Percentiles rank a stretch among this genome's conserved stretches.
phyloP scores from a whole-genome alignment of 2,329 filamentous ascomycete species.

The Calonectria pteridis region DNA sequence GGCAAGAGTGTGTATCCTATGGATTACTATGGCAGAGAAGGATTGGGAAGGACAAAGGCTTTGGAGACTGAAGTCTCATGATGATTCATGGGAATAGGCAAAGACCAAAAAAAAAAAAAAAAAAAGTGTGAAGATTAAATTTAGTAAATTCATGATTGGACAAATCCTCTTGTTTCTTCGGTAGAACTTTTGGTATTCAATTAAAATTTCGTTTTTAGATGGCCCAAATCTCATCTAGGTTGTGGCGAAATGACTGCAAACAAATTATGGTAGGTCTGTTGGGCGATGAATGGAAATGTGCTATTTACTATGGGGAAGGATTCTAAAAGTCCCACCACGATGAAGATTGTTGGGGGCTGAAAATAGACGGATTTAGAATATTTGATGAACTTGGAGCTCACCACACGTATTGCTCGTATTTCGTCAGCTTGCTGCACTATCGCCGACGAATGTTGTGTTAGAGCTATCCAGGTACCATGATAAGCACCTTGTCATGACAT shows the following conservation, averaged over 20 bases:
- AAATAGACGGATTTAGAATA: background rate
- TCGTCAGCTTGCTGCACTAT: background rate
- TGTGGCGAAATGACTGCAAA: background rate
- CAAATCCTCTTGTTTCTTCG: background rate
- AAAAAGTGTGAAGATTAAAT: background rate
- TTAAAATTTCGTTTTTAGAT: background rate
- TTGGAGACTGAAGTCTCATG: constrained; percentile 44
- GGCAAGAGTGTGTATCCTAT: constrained; percentile 87
- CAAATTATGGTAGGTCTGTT: background rate
- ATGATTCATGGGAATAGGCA: constrained; percentile 14
- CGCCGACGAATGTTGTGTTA: background rate
- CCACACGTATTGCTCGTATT: background rate
- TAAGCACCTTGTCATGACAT: background rate
- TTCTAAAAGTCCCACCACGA: background rate
- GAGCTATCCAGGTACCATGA: background rate
- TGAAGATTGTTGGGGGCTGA: background rate
- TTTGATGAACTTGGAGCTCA: background rate
- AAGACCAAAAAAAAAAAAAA: background rate
- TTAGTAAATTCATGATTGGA: background rate
- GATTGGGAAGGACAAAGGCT: constrained; percentile 82
- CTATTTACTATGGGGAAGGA: background rate
- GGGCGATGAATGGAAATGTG: background rate
- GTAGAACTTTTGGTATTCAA: background rate
- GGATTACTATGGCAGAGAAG: constrained; percentile 97
- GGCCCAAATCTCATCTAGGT: background rate